Evolutionary conservation across 2,329 filamentous ascomycete species (phyloP), one percentile per base, ranked within the genome.

Genomic region (Fusarium ramigenum): DNA sequence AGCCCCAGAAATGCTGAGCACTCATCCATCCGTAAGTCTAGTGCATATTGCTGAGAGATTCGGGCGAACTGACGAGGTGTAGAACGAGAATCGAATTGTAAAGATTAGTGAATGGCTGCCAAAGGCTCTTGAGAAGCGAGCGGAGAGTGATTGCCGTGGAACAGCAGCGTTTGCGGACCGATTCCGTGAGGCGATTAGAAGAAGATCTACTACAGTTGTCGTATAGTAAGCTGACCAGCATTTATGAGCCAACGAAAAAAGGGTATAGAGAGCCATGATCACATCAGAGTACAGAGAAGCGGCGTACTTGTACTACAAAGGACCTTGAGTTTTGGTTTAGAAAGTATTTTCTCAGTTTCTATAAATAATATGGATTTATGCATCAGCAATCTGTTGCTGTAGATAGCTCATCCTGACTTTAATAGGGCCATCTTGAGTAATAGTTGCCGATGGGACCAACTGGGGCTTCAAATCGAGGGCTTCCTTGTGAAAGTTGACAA

Each of bases 1-100:
- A 63, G 85, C 89, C 39, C 93, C 93, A 2, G 91, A 95, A 81
- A 91, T 93, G 83, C 82, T 94, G 75, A 93, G 89, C 78, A 95
- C 93, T 10, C 93, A 96, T 83, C 93, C 93, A 40, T 92, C 91
- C 70, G 89, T 91, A 83, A 67, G 88, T 83, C n/a, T 37, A 18
- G 36, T n/a, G 62, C 21, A 56, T 43, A 7, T 16, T 64, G 23
- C 42, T 18, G 14, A 3, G 19, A 50, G 34, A 21, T 32, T 19
- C 3, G 18, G 16, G 6, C n/a, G n/a, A 19, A 43, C 63, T 68
- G 42, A 66, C 42, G 43, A 58, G 40, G 10, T 39, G 39, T 68
- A 90, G 83, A 91, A 91, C 74, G 85, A 88, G 63, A 89, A 89
- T 65, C 84, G 93, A 28, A 87, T 93, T 65, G 84, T 89, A 76